A percentile compares a stretch with the other conserved stretches of the same genome.
phyloP scores from a whole-genome alignment of 805 yeast species.

The Candida cerambycidarum region DNA sequence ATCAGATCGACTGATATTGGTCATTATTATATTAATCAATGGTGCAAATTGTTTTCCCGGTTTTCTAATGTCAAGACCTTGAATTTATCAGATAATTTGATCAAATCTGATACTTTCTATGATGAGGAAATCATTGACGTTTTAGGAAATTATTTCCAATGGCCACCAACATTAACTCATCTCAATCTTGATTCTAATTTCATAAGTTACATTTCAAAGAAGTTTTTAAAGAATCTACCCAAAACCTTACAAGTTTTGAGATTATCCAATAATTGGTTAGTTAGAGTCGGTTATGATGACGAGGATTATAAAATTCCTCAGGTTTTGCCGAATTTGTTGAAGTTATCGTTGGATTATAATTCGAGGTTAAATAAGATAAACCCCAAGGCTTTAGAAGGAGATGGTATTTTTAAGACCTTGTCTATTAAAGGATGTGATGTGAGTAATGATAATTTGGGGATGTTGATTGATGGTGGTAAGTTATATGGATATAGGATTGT shows the following conservation, averaged over 20 bases:
- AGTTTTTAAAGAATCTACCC: conserved; percentile 27
- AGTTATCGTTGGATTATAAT: conserved; percentile 19
- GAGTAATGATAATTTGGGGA: conserved; percentile 12
- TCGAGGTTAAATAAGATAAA: conserved; percentile 14
- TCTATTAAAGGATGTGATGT: conserved; percentile 17
- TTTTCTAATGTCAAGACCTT: conserved; percentile 22
- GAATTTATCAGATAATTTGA: conserved; percentile 27
- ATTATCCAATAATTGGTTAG: conserved; percentile 20
- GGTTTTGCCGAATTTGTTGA: conserved; percentile 21
- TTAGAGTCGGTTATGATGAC: conserved; percentile 13
- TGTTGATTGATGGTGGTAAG: conserved; percentile 11
- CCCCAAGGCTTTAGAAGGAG: conserved; percentile 15
- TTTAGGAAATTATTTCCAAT: conserved; percentile 16
- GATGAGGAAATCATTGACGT: conserved; percentile 17
- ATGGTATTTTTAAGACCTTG: conserved; percentile 1
- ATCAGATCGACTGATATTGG: conserved; percentile 38
- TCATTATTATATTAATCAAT: conserved; percentile 25
- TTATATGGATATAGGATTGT: conserved; percentile 9
- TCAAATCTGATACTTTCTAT: conserved; percentile 14
- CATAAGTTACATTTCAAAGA: conserved; percentile 19
- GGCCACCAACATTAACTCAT: conserved; percentile 25
- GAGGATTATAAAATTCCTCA: conserved; percentile 10
- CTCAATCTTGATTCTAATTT: conserved; percentile 28
- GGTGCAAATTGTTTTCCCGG: conserved; percentile 30
- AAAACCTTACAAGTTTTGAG: conserved; percentile 23